phyloP scores from a whole-genome alignment of 768 basidiomycete genomes.

The Leccinum subtestaceum region DNA sequence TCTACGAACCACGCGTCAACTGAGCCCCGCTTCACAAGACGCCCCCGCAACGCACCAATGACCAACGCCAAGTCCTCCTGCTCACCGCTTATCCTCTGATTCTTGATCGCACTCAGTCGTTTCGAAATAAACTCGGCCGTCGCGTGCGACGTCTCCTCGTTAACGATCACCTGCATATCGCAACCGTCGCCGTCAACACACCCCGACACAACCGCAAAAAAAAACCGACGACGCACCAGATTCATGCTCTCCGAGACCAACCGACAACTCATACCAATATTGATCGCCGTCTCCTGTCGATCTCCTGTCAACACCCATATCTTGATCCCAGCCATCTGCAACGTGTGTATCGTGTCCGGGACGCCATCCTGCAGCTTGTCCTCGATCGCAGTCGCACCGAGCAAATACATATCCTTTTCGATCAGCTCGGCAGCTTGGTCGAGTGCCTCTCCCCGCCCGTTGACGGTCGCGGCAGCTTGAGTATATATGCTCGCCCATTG shows the following conservation, averaged over 20 bases:
- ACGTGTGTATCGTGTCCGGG: conserved; percentile 94
- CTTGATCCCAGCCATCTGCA: conserved; percentile 99
- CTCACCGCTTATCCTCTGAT: conserved; percentile 86
- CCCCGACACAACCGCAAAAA: neutral
- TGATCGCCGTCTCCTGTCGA: conserved; percentile 98
- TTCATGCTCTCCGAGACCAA: conserved; percentile 99
- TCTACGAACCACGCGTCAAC: conserved; percentile 46
- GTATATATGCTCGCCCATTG: conserved; percentile 89
- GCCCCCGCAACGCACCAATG: conserved; percentile 61
- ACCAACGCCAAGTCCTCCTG: conserved; percentile 92
- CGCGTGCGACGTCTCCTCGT: conserved; percentile 79
- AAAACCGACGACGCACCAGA: conserved; percentile 47
- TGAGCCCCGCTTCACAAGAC: neutral
- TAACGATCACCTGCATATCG: conserved; percentile 78
- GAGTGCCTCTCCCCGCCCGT: conserved; percentile 90
- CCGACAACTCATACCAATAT: conserved; percentile 96
- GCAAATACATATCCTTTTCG: conserved; percentile 87
- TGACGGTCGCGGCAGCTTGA: conserved; percentile 92
- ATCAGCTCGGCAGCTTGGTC: conserved; percentile 95
- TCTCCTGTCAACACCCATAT: conserved; percentile 99
- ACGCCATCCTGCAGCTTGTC: conserved; percentile 99
- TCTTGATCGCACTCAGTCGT: conserved; percentile 89
- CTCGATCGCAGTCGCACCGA: conserved; percentile 98
- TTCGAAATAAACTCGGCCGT: conserved; percentile 87
- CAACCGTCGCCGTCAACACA: neutral